These are phyloP conservation scores for Telfairia occidentalis DNA, from an alignment of 331 rosid species.

Conservation along the genomic window DNA sequence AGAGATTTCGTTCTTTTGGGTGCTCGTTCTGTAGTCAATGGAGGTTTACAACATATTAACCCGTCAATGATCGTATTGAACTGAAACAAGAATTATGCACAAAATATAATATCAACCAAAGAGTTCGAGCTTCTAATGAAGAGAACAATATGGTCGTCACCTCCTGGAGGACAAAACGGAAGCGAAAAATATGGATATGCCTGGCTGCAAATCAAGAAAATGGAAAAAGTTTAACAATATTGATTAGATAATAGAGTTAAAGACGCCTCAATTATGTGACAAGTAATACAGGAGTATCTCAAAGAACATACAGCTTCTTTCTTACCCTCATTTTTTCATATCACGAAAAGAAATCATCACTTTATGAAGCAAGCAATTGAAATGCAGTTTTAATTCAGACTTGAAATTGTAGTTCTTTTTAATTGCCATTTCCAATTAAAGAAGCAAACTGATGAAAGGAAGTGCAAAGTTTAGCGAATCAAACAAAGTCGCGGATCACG, in stretches of 20 bases:
- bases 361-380: background rate
- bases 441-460: background rate
- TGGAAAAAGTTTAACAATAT: background rate
- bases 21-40: background rate
- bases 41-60: background rate
- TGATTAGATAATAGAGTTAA: background rate
- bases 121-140: background rate
- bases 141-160: background rate
- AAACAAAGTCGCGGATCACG: background rate
- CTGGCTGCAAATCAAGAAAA: background rate
- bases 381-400: background rate
- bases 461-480: background rate
- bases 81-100: background rate
- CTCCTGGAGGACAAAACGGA: constrained; percentile 18
- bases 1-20: background rate
- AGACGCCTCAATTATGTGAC: background rate
- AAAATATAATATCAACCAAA: background rate
- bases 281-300: too few species aligned
- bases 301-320: background rate
- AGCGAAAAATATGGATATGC: constrained; percentile 6
- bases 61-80: background rate
- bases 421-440: background rate
- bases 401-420: background rate
- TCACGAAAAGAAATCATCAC: background rate
- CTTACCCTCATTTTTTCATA: background rate